These are phyloP conservation scores for Trichosanthes truncata DNA, from an alignment of 306 rosid species.

Conservation along the genomic window DNA sequence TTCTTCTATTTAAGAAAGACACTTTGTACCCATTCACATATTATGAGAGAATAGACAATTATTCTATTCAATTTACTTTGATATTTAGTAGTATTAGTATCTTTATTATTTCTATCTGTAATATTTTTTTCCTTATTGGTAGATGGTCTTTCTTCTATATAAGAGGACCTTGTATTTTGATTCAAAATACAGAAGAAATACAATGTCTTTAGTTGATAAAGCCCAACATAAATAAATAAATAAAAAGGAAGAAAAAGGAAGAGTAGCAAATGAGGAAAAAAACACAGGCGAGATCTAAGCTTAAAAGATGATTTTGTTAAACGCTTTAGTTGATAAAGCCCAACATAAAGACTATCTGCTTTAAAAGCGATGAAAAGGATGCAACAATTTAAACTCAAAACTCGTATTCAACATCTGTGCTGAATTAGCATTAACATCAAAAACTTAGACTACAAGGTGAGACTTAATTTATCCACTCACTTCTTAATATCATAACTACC, in stretches of 20 bases:
- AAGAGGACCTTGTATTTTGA: too few relatives aligned
- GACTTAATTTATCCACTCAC: not conserved
- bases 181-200: too few relatives aligned
- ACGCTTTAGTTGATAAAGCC: not conserved
- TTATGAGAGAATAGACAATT: too few relatives aligned
- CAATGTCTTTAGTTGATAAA: too few relatives aligned
- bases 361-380: not conserved
- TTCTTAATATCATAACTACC: not conserved
- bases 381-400: not conserved
- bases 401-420: not conserved
- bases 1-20: too few relatives aligned
- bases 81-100: too few relatives aligned
- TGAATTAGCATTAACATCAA: not conserved
- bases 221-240: too few relatives aligned
- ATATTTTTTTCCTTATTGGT: too few relatives aligned
- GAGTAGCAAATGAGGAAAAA: not conserved
- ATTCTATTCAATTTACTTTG: too few relatives aligned
- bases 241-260: not conserved
- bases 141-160: too few relatives aligned
- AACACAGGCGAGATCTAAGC: not conserved
- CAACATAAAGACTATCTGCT: not conserved
- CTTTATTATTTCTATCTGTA: too few relatives aligned
- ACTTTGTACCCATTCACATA: too few relatives aligned
- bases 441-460: not conserved
- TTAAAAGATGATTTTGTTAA: not conserved